These are phyloP conservation scores for Eutypa lata DNA, from an alignment of 2,329 filamentous ascomycete genomes.

Conservation along the genomic window DNA sequence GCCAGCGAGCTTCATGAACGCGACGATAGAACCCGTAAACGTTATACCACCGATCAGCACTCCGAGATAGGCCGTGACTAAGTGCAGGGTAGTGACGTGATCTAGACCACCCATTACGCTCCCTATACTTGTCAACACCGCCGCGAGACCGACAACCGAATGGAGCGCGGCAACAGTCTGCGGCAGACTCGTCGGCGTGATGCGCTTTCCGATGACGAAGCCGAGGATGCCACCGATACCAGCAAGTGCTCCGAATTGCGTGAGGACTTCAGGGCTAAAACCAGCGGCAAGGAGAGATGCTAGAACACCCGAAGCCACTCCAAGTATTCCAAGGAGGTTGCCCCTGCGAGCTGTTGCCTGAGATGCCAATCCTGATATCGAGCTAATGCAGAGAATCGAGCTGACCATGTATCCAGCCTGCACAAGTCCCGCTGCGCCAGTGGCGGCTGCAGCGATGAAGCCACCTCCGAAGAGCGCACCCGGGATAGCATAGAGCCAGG, in stretches of 20 bases:
- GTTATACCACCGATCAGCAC: conserved; percentile 86
- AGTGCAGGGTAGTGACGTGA: conserved; percentile 72
- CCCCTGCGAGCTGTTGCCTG: conserved; percentile 81
- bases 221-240: conserved; percentile 65
- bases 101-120: conserved; percentile 74
- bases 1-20: conserved; percentile 82
- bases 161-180: conserved; percentile 88
- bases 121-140: conserved; percentile 83
- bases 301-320: conserved; percentile 78
- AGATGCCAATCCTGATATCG: conserved; percentile 76
- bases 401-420: conserved; percentile 86
- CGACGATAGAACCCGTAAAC: conserved; percentile 87
- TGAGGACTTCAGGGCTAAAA: conserved; percentile 73
- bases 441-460: conserved; percentile 74
- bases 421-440: conserved; percentile 78
- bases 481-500: conserved; percentile 80
- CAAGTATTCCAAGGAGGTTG: conserved; percentile 82
- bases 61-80: conserved; percentile 82
- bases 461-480: conserved; percentile 76
- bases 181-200: conserved; percentile 82
- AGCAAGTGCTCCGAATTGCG: conserved; percentile 77
- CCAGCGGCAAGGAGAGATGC: conserved; percentile 80
- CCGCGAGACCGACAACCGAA: conserved; percentile 85
- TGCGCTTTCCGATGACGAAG: conserved; percentile 76
- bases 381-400: conserved; percentile 80